A percentile compares a stretch with the other conserved stretches of the same genome.
Evolutionary conservation across 345 rosid genomes (phyloP).

Genomic region (Sonneratia alba): DNA sequence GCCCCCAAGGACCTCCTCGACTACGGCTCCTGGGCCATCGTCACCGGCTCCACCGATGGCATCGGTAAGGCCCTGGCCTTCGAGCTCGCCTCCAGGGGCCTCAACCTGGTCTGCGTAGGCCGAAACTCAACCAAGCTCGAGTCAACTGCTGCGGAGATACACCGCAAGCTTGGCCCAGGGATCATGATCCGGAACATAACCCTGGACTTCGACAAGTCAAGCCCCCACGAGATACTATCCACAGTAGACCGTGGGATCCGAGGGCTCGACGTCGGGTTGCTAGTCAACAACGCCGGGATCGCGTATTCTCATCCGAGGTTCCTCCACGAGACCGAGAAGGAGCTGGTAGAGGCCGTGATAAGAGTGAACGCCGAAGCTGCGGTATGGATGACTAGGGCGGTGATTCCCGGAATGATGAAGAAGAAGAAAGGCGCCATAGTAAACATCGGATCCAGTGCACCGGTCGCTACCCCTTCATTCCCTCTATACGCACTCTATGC

Average conservation of each 20-base stretch:
- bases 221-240: conserved; percentile 18
- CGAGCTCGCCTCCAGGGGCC: conserved; percentile 31
- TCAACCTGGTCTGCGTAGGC: conserved; percentile 28
- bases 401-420: conserved; percentile 30
- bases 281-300: conserved; percentile 33
- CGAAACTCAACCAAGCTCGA: conserved; percentile 31
- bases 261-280: conserved; percentile 34
- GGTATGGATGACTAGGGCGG: conserved; percentile 27
- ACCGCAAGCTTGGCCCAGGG: not conserved
- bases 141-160: conserved; percentile 13
- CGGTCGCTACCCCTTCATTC: conserved; percentile 18
- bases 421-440: conserved; percentile 43
- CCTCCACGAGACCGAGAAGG: conserved; percentile 32
- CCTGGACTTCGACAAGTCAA: conserved; percentile 18
- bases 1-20: conserved; percentile 27
- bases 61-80: conserved; percentile 41
- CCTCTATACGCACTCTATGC: conserved; percentile 28
- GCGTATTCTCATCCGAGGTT: conserved; percentile 21
- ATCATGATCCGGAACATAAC: conserved; percentile 14
- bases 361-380: conserved; percentile 33
- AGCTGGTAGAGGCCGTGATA: conserved; percentile 21
- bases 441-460: conserved; percentile 40
- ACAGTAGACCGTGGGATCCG: conserved; percentile 9
- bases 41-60: conserved; percentile 43
- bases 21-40: conserved; percentile 37